Percentiles rank a stretch among this genome's conserved stretches.
Evolutionary conservation across 2,329 filamentous ascomycete species (phyloP).

Genomic region (Blastomyces emzantsi): DNA sequence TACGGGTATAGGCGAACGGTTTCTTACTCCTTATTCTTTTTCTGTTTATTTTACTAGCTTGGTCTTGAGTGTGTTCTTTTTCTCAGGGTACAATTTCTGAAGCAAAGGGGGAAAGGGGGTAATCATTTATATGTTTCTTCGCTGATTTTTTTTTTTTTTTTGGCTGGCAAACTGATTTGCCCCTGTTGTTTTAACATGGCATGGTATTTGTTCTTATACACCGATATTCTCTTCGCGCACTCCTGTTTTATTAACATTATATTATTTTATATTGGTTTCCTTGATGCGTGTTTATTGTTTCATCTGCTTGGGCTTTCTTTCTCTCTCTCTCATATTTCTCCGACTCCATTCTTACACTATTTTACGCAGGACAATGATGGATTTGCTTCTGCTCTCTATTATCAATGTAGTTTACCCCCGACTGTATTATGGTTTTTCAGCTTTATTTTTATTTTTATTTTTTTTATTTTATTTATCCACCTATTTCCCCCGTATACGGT

Average conservation of each 20-base stretch:
- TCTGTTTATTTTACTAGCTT: neutral
- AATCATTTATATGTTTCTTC: too few relatives aligned
- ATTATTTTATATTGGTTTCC: neutral
- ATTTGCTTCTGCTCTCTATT: neutral
- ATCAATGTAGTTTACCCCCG: neutral
- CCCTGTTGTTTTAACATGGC: too few relatives aligned
- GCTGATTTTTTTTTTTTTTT: too few relatives aligned
- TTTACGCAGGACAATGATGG: neutral
- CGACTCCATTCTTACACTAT: neutral
- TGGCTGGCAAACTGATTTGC: neutral
- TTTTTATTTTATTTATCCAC: neutral
- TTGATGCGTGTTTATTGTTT: neutral
- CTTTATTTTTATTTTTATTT: neutral
- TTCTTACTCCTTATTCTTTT: neutral
- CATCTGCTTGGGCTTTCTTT: neutral
- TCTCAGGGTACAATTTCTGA: too few relatives aligned
- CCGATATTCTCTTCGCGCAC: neutral
- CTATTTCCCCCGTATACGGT: too few relatives aligned
- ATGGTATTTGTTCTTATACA: too few relatives aligned
- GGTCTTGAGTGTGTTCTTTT: too few relatives aligned
- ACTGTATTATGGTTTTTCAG: neutral
- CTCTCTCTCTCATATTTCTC: neutral
- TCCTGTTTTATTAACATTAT: neutral
- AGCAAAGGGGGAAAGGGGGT: too few relatives aligned
- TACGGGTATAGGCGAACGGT: neutral